These are phyloP conservation scores for Coemansia brasiliensis DNA, from an alignment of 192 early-diverging fungal species.

Conservation along the genomic window DNA sequence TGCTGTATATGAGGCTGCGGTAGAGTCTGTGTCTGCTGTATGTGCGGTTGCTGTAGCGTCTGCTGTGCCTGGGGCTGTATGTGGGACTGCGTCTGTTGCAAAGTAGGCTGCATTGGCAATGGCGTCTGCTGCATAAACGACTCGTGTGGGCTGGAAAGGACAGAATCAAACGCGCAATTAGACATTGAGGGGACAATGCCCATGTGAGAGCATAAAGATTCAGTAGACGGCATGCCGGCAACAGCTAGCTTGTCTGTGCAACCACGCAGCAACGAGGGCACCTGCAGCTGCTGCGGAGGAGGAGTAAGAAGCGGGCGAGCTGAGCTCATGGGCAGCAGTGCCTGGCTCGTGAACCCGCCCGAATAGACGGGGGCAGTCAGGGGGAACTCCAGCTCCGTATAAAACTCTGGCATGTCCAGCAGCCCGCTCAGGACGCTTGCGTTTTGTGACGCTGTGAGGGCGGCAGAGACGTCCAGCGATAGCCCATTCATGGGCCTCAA, in stretches of 20 bases:
- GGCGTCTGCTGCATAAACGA: background rate
- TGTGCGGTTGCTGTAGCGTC: too few relatives aligned
- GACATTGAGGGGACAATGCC: too few relatives aligned
- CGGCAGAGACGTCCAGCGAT: background rate
- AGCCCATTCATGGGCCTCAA: slow-evolving; percentile 1
- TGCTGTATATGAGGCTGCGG: too few relatives aligned
- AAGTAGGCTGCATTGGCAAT: too few relatives aligned
- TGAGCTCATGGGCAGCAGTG: background rate
- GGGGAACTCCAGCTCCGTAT: background rate
- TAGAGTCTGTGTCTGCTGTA: too few relatives aligned
- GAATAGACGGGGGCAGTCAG: background rate
- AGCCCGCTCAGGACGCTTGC: background rate
- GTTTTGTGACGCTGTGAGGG: background rate
- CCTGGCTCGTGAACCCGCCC: background rate
- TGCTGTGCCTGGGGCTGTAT: too few relatives aligned
- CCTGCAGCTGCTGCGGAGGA: background rate
- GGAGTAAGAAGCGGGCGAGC: background rate
- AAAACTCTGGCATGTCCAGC: background rate
- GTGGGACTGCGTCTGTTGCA: too few relatives aligned
- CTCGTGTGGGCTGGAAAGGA: too few relatives aligned
- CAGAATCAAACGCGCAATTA: too few relatives aligned
- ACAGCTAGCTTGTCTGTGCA: background rate
- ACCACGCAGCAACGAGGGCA: background rate
- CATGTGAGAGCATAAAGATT: too few relatives aligned
- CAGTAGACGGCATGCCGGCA: too few relatives aligned